Evolutionary conservation across 345 rosid species (phyloP), one percentile per base, ranked within the genome.

Genomic region (Arabis alpina): DNA sequence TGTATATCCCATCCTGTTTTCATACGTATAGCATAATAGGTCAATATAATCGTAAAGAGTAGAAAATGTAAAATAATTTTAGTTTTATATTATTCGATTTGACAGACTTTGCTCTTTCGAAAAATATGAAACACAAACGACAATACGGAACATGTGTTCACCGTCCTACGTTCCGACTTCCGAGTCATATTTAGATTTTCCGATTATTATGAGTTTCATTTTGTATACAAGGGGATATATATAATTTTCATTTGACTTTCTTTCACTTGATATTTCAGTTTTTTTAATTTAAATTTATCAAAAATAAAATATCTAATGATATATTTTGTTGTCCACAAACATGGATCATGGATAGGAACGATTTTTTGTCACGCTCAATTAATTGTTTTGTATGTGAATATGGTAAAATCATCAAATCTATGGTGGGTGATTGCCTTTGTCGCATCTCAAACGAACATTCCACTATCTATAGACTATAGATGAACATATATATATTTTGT

Each of bases 371-470:
- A 34, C 49, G 53, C 40, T 27, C 16, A 16, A 37, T 24, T 53
- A 7, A 10, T 68, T 68, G 24, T 24, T 43, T 42, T 43, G 42
- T 45, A 44, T 68, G 64, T 44, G 37, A 61, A 19, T 1, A 61
- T n/a, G 25, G 72, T 45, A 68, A 68, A 42, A 68, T 68, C 54
- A 34, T 36, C 34, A 60, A 25, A 60, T 60, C 13, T 24, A 67
- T 54, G 23, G 72, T 44, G 25, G 44, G 30, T 30, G 63, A 41
- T 54, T 42, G 13, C 34, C n/a, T 4, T 67, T 44, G 45, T 67
- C 61, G 71, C 32, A 66, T 52, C 42, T 43, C 10, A 67, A 43
- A 67, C 19, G 54, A 54, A 54, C 43, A 67, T 68, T 23, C 55
- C 72, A 55, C 13, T 47, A 2, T 68, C 10, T 16, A 10, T 30